Conservation (phyloP, 2,329 filamentous ascomycete genomes). For the Biscogniauxia mediterranea region DNA sequence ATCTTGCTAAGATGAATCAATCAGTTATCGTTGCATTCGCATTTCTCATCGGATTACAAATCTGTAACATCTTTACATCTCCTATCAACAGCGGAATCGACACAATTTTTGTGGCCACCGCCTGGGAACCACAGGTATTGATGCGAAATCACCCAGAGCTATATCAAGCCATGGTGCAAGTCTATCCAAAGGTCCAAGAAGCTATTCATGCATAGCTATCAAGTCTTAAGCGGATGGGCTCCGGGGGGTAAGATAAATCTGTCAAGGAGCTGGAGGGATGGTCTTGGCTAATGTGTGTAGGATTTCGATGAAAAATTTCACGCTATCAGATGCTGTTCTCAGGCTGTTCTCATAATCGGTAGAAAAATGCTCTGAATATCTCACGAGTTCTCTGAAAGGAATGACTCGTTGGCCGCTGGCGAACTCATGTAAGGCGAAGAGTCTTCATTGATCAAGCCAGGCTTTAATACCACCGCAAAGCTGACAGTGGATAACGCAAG, state of each 20-base stretch:
- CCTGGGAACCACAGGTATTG: constrained; percentile 70
- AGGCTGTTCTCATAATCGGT: neutral
- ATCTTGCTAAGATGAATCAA: neutral
- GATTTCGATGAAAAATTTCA: neutral
- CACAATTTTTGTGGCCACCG: constrained; percentile 81
- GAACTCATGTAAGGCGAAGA: neutral
- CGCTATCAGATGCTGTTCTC: neutral
- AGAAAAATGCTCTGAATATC: neutral
- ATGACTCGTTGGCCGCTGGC: neutral
- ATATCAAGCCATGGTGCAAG: constrained; percentile 72
- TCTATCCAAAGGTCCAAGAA: constrained; percentile 82
- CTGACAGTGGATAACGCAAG: neutral
- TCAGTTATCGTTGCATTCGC: constrained; percentile 41
- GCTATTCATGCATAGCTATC: constrained; percentile 62
- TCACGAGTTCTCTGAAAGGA: neutral
- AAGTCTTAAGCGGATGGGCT: neutral
- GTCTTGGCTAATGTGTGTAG: neutral
- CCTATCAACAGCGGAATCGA: constrained; percentile 86
- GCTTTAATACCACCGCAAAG: neutral
- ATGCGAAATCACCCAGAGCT: constrained; percentile 79
- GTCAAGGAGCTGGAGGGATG: neutral
- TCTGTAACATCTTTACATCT: constrained; percentile 85
- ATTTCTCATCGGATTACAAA: constrained; percentile 87
- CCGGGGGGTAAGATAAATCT: neutral
- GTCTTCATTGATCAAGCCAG: no score